Evolutionary conservation across 441 rosid species (phyloP).

Genomic region (Pelargonium myrrhifolium): DNA sequence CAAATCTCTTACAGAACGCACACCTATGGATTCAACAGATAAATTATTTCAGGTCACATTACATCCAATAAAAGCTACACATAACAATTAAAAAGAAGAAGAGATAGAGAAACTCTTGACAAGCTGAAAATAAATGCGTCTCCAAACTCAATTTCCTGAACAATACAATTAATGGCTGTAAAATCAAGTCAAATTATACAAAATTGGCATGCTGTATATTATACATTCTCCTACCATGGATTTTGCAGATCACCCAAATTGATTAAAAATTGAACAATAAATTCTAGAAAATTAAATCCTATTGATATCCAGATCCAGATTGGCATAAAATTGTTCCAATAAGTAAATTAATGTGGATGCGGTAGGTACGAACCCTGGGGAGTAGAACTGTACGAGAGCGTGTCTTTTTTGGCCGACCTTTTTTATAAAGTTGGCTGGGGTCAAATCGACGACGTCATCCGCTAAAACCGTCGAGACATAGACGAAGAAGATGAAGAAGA

Average conservation of each 20-base stretch:
- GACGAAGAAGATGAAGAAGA: not conserved
- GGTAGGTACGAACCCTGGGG: not conserved
- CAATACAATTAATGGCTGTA: no score
- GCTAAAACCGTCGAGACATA: not conserved
- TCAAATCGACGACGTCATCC: not conserved
- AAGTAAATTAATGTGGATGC: not conserved
- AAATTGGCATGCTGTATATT: no score
- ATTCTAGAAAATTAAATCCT: no score
- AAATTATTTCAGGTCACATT: not conserved
- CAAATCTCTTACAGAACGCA: not conserved
- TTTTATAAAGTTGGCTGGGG: not conserved
- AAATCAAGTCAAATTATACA: no score
- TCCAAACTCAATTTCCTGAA: no score
- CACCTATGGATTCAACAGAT: not conserved
- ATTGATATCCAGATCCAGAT: no score
- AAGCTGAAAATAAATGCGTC: no score
- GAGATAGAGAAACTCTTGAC: no score
- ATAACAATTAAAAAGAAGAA: not conserved
- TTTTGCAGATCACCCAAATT: no score
- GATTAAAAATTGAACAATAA: no score
- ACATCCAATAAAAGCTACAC: not conserved
- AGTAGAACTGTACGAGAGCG: not conserved
- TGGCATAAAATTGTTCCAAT: not conserved
- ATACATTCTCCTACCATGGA: no score
- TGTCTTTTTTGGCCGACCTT: not conserved